These are phyloP conservation scores for Macrocybe gigantea DNA, from an alignment of 768 basidiomycete species.

Conservation along the genomic window DNA sequence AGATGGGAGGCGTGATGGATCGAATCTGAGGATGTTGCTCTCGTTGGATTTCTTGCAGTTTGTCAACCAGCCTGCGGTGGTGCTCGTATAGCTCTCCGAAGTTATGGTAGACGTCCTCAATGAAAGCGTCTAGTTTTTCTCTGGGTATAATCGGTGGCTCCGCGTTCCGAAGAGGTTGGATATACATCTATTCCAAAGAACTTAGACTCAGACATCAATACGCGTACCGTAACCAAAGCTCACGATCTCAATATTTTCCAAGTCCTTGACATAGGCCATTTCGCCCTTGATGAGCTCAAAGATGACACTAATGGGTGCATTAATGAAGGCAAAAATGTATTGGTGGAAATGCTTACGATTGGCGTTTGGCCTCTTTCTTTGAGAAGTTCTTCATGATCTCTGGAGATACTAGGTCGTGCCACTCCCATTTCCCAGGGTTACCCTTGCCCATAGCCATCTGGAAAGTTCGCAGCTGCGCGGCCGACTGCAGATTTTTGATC, in stretches of 20 bases:
- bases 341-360: slow-evolving; percentile 54
- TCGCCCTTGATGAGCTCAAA: slow-evolving; percentile 95
- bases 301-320: slow-evolving; percentile 55
- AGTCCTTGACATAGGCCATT: slow-evolving; percentile 90
- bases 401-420: slow-evolving; percentile 79
- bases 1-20: slow-evolving; percentile 77
- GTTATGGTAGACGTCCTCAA: slow-evolving; percentile 88
- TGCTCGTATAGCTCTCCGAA: slow-evolving; percentile 69
- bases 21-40: slow-evolving; percentile 80
- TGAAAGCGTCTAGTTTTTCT: slow-evolving; percentile 68
- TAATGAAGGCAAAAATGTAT: neutral
- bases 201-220: neutral
- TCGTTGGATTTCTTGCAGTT: slow-evolving; percentile 80
- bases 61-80: slow-evolving; percentile 70
- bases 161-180: slow-evolving; percentile 63
- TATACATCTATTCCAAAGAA: slow-evolving; percentile 58
- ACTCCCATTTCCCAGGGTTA: slow-evolving; percentile 76
- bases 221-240: slow-evolving; percentile 14
- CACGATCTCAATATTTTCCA: slow-evolving; percentile 80
- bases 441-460: slow-evolving; percentile 86
- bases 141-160: slow-evolving; percentile 76
- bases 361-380: slow-evolving; percentile 77
- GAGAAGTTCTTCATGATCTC: slow-evolving; percentile 56
- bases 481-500: slow-evolving; percentile 74
- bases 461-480: slow-evolving; percentile 84